Conservation (phyloP, 2,329 filamentous ascomycete species). For the Setomelanomma holmii region DNA sequence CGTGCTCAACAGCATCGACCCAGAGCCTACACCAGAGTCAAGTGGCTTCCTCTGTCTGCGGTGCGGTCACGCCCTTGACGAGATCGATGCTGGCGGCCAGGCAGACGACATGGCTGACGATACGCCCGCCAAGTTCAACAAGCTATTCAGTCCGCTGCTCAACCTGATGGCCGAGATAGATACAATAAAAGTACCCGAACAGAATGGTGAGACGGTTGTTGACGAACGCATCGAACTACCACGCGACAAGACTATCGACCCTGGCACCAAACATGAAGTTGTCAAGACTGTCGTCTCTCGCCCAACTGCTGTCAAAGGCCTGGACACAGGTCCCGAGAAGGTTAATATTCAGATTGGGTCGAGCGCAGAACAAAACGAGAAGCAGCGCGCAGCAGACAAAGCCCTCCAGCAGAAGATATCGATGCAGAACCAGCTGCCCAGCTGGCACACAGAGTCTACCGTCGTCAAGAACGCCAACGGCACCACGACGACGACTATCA, state of each 20-base stretch:
- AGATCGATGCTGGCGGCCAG: conserved; percentile 35
- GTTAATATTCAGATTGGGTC: conserved; percentile 75
- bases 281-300: conserved; percentile 62
- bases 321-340: conserved; percentile 70
- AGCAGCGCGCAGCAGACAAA: conserved; percentile 69
- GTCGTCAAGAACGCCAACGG: conserved; percentile 61
- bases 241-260: conserved; percentile 70
- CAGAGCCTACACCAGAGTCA: conserved; percentile 53
- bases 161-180: conserved; percentile 80
- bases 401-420: conserved; percentile 71
- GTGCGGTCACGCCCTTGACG: conserved; percentile 68
- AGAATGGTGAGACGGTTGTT: conserved; percentile 74
- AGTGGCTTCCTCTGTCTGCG: conserved; percentile 80
- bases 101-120: conserved; percentile 47
- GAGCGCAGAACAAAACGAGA: conserved; percentile 69
- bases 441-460: conserved; percentile 76
- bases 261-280: conserved; percentile 66
- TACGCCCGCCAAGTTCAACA: conserved; percentile 65
- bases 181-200: conserved; percentile 72
- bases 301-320: conserved; percentile 73
- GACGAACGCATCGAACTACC: conserved; percentile 68
- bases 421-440: conserved; percentile 72
- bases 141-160: conserved; percentile 80
- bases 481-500: conserved; percentile 41
- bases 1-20: conserved; percentile 77